Percentiles rank a stretch among this genome's conserved stretches.
phyloP scores from a whole-genome alignment of 2,329 filamentous ascomycete species.

The Aspergillus chevalieri region DNA sequence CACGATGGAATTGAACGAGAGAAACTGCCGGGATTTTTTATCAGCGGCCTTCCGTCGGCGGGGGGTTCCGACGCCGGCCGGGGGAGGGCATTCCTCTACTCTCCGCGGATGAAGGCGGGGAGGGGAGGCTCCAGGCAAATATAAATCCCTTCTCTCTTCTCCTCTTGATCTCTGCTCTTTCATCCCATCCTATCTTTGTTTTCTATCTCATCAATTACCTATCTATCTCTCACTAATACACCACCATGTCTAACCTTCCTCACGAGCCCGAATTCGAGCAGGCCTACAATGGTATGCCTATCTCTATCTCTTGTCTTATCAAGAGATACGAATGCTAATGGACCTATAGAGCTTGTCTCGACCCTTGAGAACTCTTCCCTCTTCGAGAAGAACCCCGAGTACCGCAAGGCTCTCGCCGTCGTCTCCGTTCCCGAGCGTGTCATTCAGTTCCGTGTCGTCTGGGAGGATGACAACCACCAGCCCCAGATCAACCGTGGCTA shows the following conservation, averaged over 20 bases:
- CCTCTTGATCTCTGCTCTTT: constrained; percentile 9
- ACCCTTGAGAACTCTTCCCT: constrained; percentile 91
- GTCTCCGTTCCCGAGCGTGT: constrained; percentile 88
- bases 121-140: not conserved
- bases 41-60: constrained; percentile 2
- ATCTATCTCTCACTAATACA: not conserved
- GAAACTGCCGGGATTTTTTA: not conserved
- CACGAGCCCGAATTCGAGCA: constrained; percentile 97
- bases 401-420: constrained; percentile 82
- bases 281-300: constrained; percentile 76
- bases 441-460: constrained; percentile 94
- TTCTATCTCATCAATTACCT: constrained; percentile 4
- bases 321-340: constrained; percentile 4
- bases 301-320: not conserved
- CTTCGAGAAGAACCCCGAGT: constrained; percentile 91
- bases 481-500: constrained; percentile 91
- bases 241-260: constrained; percentile 73
- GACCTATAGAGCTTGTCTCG: constrained; percentile 71
- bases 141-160: constrained; percentile 7
- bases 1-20: not conserved
- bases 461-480: constrained; percentile 85
- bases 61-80: constrained; percentile 28
- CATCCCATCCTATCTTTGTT: constrained; percentile 7
- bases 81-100: constrained; percentile 1
- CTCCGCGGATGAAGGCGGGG: not conserved